phyloP scores from a whole-genome alignment of 2,329 filamentous ascomycete species.

The Penicillium griseofulvum region DNA sequence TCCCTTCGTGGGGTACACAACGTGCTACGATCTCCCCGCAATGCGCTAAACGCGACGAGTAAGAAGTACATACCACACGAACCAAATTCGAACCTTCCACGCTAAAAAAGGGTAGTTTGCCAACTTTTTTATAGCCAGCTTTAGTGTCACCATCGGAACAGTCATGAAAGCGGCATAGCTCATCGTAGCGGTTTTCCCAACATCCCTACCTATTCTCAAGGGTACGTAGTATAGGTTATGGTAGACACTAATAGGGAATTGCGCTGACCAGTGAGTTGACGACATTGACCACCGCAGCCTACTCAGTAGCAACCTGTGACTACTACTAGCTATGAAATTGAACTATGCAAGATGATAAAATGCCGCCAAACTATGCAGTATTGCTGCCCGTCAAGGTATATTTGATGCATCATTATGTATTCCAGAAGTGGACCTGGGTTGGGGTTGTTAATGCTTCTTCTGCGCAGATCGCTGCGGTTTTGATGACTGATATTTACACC shows the following conservation, averaged over 20 bases:
- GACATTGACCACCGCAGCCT: not conserved
- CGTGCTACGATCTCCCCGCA: no score
- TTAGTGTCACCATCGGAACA: no score
- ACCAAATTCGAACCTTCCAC: no score
- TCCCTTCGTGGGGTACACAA: no score
- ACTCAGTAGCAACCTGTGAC: not conserved
- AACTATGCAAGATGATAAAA: not conserved
- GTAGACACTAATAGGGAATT: not conserved
- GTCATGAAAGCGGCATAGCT: no score
- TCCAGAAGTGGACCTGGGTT: not conserved
- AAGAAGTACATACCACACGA: no score
- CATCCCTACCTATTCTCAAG: no score
- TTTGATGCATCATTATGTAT: not conserved
- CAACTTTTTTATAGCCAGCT: no score
- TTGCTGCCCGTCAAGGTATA: not conserved
- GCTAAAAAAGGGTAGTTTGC: no score
- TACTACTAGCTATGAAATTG: not conserved
- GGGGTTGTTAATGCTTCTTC: slow-evolving; percentile 6
- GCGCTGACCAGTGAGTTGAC: not conserved
- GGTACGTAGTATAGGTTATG: no score
- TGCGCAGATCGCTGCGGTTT: not conserved
- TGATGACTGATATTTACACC: slow-evolving; percentile 16
- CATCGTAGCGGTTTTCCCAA: no score
- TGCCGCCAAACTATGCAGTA: not conserved
- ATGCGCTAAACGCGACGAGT: no score